Percentiles rank a stretch among this genome's conserved stretches.
Evolutionary conservation across 768 basidiomycete species (phyloP).

Genomic region (Lentinula sp.): DNA sequence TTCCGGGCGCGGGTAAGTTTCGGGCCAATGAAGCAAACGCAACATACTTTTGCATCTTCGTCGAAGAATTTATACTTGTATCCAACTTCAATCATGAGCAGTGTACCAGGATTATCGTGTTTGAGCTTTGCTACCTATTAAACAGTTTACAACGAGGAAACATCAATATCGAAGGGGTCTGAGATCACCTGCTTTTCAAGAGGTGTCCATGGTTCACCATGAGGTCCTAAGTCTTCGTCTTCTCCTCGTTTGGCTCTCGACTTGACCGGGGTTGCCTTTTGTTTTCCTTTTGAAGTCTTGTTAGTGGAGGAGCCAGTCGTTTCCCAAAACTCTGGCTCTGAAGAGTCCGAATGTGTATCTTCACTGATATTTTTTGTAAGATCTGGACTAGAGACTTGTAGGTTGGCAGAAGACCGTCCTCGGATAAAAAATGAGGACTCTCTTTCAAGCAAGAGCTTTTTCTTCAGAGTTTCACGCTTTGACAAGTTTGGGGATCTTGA

Average conservation of each 20-base stretch:
- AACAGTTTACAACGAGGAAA: not conserved
- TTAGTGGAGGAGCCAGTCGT: slow-evolving; percentile 42
- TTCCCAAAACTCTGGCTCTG: slow-evolving; percentile 39
- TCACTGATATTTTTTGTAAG: not conserved
- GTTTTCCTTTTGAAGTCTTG: slow-evolving; percentile 13
- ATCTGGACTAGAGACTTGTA: slow-evolving; percentile 14
- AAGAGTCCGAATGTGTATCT: slow-evolving; percentile 22
- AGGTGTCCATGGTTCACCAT: slow-evolving; percentile 69
- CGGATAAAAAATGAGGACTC: slow-evolving; percentile 16
- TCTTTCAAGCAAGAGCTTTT: slow-evolving; percentile 43
- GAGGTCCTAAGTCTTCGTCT: slow-evolving; percentile 55
- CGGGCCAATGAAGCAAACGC: not conserved
- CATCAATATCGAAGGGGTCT: not conserved
- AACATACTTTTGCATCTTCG: slow-evolving; percentile 68
- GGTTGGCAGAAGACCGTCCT: slow-evolving; percentile 13
- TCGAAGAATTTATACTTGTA: slow-evolving; percentile 83
- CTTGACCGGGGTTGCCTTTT: slow-evolving; percentile 13
- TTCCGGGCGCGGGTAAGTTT: not conserved
- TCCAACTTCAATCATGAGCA: slow-evolving; percentile 79
- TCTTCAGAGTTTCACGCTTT: slow-evolving; percentile 38
- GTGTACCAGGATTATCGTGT: slow-evolving; percentile 52
- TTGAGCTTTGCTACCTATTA: slow-evolving; percentile 52
- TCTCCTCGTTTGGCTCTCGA: slow-evolving; percentile 20
- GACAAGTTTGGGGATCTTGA: not conserved
- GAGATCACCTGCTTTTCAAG: slow-evolving; percentile 61